Percentiles rank a stretch among this genome's conserved stretches.
phyloP scores from a whole-genome alignment of 2,329 filamentous ascomycete species.

The Colletotrichum truncatum region DNA sequence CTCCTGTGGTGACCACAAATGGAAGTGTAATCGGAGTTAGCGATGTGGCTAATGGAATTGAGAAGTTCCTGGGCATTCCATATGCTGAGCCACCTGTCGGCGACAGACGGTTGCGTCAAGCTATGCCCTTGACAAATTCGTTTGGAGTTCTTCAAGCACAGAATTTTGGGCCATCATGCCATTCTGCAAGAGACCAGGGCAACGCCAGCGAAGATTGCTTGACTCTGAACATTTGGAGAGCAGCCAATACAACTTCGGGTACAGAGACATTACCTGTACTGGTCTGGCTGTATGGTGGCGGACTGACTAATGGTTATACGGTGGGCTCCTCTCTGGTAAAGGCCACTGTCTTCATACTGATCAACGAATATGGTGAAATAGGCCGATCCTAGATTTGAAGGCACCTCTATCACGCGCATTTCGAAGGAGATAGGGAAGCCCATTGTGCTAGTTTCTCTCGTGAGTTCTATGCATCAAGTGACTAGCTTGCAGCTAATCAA shows the following conservation, averaged over 20 bases:
- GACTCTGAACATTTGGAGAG: slow-evolving; percentile 38
- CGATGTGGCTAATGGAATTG: background rate
- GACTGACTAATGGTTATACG: slow-evolving; percentile 20
- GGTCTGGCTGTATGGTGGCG: slow-evolving; percentile 65
- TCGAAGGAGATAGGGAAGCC: background rate
- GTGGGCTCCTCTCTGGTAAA: too few relatives aligned
- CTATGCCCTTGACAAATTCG: slow-evolving; percentile 55
- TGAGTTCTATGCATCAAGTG: background rate
- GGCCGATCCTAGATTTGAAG: slow-evolving; percentile 4
- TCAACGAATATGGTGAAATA: background rate
- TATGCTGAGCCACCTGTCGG: slow-evolving; percentile 48
- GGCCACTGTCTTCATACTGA: background rate
- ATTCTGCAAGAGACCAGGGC: slow-evolving; percentile 60
- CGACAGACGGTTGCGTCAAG: slow-evolving; percentile 59
- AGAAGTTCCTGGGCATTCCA: slow-evolving; percentile 53
- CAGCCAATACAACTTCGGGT: slow-evolving; percentile 34
- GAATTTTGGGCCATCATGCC: slow-evolving; percentile 54
- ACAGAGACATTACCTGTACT: slow-evolving; percentile 60
- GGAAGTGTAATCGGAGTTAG: background rate
- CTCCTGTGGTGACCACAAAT: background rate
- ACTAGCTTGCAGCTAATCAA: too few relatives aligned
- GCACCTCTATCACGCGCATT: background rate
- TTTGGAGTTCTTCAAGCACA: slow-evolving; percentile 48
- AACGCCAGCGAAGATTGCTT: slow-evolving; percentile 41
- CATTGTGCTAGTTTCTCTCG: background rate